These are phyloP conservation scores for Boletellus sp. DNA, from an alignment of 1,284 basidiomycete genomes.

Conservation along the genomic window DNA sequence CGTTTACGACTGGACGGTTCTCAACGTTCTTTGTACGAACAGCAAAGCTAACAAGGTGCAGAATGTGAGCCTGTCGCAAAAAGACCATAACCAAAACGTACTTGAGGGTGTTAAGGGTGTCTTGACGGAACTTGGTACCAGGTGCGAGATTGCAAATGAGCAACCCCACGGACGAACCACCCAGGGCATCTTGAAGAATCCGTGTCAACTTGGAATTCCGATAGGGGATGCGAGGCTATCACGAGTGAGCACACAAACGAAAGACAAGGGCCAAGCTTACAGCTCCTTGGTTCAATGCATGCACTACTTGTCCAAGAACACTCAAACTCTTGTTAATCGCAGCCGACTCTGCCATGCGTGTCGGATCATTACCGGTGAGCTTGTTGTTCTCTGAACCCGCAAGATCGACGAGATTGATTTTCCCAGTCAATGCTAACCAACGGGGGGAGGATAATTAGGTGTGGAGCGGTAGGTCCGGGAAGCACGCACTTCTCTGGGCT, in stretches of 20 bases:
- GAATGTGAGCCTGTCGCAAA: neutral
- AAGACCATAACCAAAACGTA: conserved; percentile 33
- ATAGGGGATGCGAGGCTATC: conserved; percentile 76
- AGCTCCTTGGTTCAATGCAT: conserved; percentile 73
- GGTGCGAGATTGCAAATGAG: conserved; percentile 84
- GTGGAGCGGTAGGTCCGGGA: neutral
- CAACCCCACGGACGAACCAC: conserved; percentile 71
- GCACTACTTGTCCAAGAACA: conserved; percentile 79
- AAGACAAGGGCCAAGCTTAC: conserved; percentile 35
- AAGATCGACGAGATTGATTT: conserved; percentile 81
- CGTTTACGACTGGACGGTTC: conserved; percentile 72
- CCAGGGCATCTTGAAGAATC: conserved; percentile 81
- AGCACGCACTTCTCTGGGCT: conserved; percentile 46
- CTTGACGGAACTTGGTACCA: conserved; percentile 72
- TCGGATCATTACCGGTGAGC: conserved; percentile 78
- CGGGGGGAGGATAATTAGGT: neutral
- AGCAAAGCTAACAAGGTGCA: conserved; percentile 54
- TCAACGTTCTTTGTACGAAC: conserved; percentile 77
- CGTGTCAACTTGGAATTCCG: conserved; percentile 81
- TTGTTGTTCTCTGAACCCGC: conserved; percentile 89
- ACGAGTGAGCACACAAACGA: neutral
- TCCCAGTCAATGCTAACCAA: conserved; percentile 55
- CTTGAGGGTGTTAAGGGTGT: conserved; percentile 84
- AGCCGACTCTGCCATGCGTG: conserved; percentile 76
- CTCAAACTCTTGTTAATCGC: conserved; percentile 85